These are phyloP conservation scores for Angophora floribunda DNA, from an alignment of 345 rosid species.

Conservation along the genomic window DNA sequence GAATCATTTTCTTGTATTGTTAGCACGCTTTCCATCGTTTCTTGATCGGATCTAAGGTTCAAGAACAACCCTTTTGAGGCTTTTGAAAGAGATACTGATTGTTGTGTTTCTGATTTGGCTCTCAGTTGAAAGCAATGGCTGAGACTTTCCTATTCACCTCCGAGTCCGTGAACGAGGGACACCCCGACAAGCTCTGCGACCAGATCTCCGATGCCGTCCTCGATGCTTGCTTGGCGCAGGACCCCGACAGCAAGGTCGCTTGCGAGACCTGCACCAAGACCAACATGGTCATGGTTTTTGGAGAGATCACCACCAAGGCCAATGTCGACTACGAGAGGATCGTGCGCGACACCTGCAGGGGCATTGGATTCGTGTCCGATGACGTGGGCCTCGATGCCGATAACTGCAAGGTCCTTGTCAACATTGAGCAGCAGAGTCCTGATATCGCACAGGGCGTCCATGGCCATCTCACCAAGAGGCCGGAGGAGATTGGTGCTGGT, in stretches of 20 bases:
- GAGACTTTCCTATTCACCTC: constrained; percentile 63
- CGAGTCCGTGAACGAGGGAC: constrained; percentile 74
- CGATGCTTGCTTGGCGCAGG: constrained; percentile 59
- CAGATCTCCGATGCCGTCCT: constrained; percentile 68
- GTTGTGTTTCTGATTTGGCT: background rate
- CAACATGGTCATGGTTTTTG: constrained; percentile 76
- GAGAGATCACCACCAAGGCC: constrained; percentile 70
- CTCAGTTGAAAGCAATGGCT: constrained; percentile 7
- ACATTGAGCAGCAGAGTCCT: constrained; percentile 71
- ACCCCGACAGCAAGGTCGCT: constrained; percentile 70
- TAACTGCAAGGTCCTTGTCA: constrained; percentile 55
- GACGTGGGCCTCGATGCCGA: constrained; percentile 66
- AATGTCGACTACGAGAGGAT: constrained; percentile 56
- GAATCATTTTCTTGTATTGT: background rate
- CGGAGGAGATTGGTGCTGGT: constrained; percentile 72
- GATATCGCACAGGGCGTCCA: constrained; percentile 73
- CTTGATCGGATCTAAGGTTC: background rate
- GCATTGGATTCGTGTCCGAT: constrained; percentile 43
- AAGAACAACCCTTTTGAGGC: background rate
- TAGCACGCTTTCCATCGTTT: background rate
- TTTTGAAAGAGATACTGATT: background rate
- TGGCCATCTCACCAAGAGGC: constrained; percentile 54
- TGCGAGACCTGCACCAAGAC: constrained; percentile 77
- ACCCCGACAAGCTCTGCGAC: constrained; percentile 75
- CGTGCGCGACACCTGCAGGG: constrained; percentile 64